Conservation (phyloP, 1,139 yeast species). For the Pichia sp. region DNA sequence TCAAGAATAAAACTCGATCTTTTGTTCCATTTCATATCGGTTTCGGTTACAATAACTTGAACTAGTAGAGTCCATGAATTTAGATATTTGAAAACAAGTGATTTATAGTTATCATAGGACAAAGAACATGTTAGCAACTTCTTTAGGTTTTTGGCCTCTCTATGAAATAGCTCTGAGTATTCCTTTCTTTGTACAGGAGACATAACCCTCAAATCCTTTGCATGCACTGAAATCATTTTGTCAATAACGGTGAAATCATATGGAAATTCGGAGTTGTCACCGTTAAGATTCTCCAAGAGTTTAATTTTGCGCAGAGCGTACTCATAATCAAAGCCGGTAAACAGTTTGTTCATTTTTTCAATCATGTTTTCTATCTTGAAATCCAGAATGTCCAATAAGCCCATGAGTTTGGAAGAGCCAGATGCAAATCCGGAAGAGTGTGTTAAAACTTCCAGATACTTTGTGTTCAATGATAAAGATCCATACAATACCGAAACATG, state of each 20-base stretch:
- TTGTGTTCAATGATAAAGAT: slow-evolving; percentile 50
- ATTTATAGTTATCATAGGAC: slow-evolving; percentile 43
- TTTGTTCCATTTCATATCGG: slow-evolving; percentile 38
- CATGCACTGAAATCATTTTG: slow-evolving; percentile 23
- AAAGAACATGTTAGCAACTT: slow-evolving; percentile 43
- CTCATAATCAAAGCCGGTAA: slow-evolving; percentile 38
- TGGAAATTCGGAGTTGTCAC: slow-evolving; percentile 18
- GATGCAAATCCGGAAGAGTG: slow-evolving; percentile 44
- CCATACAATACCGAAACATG: slow-evolving; percentile 51
- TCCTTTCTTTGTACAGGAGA: slow-evolving; percentile 15
- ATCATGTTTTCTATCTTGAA: slow-evolving; percentile 42
- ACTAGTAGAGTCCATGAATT: slow-evolving; percentile 82
- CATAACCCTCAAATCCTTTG: slow-evolving; percentile 23
- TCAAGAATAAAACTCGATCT: slow-evolving; percentile 66
- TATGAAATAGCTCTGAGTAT: slow-evolving; percentile 16
- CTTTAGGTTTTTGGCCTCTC: slow-evolving; percentile 23
- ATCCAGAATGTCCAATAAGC: slow-evolving; percentile 66
- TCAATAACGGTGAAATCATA: slow-evolving; percentile 30
- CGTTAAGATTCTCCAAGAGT: slow-evolving; percentile 12
- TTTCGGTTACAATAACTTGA: slow-evolving; percentile 66
- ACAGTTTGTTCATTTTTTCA: slow-evolving; percentile 34
- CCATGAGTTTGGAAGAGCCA: slow-evolving; percentile 60
- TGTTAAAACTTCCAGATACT: slow-evolving; percentile 52
- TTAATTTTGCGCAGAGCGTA: slow-evolving; percentile 26
- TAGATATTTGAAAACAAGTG: slow-evolving; percentile 55